Conservation (phyloP, 805 yeast species). For the Yarrowia bubula region DNA sequence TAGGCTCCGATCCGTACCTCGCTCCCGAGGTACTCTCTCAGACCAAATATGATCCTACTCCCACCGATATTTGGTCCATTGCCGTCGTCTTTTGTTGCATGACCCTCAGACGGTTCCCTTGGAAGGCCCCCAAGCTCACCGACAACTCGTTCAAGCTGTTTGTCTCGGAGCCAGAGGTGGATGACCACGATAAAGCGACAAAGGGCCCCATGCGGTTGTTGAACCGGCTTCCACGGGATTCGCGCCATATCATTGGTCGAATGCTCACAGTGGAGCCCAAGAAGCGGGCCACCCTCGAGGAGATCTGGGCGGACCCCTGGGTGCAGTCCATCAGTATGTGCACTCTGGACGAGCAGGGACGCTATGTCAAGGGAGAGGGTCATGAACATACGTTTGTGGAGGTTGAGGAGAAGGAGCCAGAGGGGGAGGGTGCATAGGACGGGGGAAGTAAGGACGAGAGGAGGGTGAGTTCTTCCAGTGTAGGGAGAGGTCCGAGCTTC, state of each 20-base stretch:
- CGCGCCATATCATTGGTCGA: slow-evolving; percentile 57
- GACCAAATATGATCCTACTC: slow-evolving; percentile 82
- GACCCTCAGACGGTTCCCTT: slow-evolving; percentile 87
- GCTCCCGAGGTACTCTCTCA: slow-evolving; percentile 91
- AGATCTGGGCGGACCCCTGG: slow-evolving; percentile 59
- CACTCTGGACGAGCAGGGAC: slow-evolving; percentile 34
- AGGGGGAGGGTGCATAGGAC: not conserved
- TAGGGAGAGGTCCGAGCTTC: no score
- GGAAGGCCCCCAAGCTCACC: slow-evolving; percentile 84
- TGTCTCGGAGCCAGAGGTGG: slow-evolving; percentile 36
- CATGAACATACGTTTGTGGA: slow-evolving; percentile 41
- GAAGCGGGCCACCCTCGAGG: slow-evolving; percentile 58
- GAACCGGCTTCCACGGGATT: slow-evolving; percentile 64
- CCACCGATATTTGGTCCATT: slow-evolving; percentile 91
- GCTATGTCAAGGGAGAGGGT: slow-evolving; percentile 32
- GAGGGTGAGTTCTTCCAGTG: not conserved
- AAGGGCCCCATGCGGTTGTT: slow-evolving; percentile 73
- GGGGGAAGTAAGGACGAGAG: not conserved
- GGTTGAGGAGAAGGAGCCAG: slow-evolving; percentile 30
- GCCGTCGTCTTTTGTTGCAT: slow-evolving; percentile 91
- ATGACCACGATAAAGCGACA: slow-evolving; percentile 35
- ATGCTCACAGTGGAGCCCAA: slow-evolving; percentile 65
- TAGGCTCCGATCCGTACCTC: slow-evolving; percentile 84
- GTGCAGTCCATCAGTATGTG: slow-evolving; percentile 57
- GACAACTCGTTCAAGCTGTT: slow-evolving; percentile 83